Base-by-base conservation (phyloP, 2,329 filamentous ascomycete genomes). In the Didymella arachidicola region DNA sequence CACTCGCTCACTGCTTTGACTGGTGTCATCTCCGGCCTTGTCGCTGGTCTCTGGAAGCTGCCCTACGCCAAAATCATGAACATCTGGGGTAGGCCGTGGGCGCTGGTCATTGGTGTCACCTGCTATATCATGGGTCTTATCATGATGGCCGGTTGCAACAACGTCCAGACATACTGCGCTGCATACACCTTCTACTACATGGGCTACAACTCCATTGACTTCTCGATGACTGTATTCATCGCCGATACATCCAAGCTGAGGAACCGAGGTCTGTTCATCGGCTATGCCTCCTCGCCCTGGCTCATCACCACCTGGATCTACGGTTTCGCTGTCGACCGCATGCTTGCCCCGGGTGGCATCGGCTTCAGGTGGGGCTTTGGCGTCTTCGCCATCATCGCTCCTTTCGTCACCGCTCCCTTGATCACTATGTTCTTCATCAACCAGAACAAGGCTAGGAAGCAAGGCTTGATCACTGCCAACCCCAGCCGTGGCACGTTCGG, bases 361-460 rank as follows among this genome's bases (percentile, higher is more conserved):
- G 79, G 82, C 7, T 90, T 85, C 83, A 82, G 84, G 43, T 92
- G 89, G 89, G 87, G 81, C 1, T 91, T 87, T 67, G 89, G 87
- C 22, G 81, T 83, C 66, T 90, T 89, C 72, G 79, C 84, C 41
- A 87, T 92, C 62, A 79, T 91, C 58, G 79, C 87, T 3, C 88
- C 88, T 1, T 75, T 83, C 43, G 81, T 89, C 16, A 83, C 83
- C 27, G 64, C 86, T 4, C 89, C 89, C 0, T 78, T 92, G n/a
- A 83, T 85, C 19, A 68, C 80, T n/a, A 78, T 89, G 4, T 80
- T 90, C 61, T 64, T 11, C 62, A 70, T 81, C 60, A 87, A 89
- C 64, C 82, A 88, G 60, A 78, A 77, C 48, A 89, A 89, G 71
- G 89, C 89, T 2, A 79, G 79, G 60, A 83, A 81, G 59, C 66